Percentiles rank a stretch among this genome's conserved stretches.
Evolutionary conservation across 352 stramenopile genomes (phyloP).

Genomic region (Pythium sp.): DNA sequence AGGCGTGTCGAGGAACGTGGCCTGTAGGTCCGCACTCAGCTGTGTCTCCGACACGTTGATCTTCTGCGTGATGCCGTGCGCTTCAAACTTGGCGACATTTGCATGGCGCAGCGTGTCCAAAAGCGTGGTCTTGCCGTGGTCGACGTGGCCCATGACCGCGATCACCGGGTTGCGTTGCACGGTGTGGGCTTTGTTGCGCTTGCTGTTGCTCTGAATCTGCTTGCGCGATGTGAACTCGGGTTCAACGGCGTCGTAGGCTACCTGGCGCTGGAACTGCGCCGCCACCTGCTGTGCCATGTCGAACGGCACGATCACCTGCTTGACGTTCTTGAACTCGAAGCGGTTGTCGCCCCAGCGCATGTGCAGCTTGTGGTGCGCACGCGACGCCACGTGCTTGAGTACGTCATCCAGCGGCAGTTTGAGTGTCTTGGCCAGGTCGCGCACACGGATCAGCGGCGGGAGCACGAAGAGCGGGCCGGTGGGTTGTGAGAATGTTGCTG

Average conservation of each 20-base stretch:
- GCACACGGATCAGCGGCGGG: constrained; percentile 64
- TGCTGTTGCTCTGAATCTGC: not conserved
- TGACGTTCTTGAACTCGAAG: constrained; percentile 75
- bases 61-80: constrained; percentile 98
- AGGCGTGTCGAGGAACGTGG: constrained; percentile 99
- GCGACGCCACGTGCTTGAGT: constrained; percentile 53
- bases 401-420: constrained; percentile 68
- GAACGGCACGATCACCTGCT: constrained; percentile 73
- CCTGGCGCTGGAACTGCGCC: constrained; percentile 30
- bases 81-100: constrained; percentile 92
- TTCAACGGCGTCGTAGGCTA: constrained; percentile 67
- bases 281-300: constrained; percentile 56
- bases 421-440: constrained; percentile 70
- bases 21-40: constrained; percentile 62
- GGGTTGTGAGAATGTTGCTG: constrained; percentile 2
- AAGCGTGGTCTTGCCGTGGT: constrained; percentile 99
- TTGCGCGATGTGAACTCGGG: constrained; percentile 33
- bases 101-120: constrained; percentile 93
- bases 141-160: constrained; percentile 99
- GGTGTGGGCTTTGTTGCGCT: constrained; percentile 23
- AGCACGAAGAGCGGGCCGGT: constrained; percentile 16
- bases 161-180: constrained; percentile 92
- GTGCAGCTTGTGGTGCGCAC: constrained; percentile 56
- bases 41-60: constrained; percentile 96
- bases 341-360: constrained; percentile 41